A percentile compares a stretch with the other conserved stretches of the same genome.
Evolutionary conservation across 1,284 basidiomycete species (phyloP).

Genomic region (Tylopilus sp.): DNA sequence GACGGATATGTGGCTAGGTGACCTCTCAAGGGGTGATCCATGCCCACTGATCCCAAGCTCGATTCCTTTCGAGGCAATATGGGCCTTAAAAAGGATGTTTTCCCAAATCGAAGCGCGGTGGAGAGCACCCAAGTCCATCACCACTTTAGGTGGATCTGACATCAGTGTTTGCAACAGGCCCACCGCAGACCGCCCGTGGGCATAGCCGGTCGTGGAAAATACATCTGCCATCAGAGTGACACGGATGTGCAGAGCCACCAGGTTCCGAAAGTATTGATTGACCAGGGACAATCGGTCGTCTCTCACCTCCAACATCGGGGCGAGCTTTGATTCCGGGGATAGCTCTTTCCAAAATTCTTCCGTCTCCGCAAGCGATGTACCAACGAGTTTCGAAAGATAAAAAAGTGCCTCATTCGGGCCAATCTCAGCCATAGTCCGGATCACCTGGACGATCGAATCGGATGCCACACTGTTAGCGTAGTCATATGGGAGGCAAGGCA

Average conservation of each 20-base stretch:
- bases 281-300: conserved; percentile 48
- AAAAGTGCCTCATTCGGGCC: conserved; percentile 74
- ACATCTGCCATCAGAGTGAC: conserved; percentile 86
- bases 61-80: conserved; percentile 52
- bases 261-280: conserved; percentile 70
- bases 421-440: conserved; percentile 86
- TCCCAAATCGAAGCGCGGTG: conserved; percentile 88
- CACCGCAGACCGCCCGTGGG: conserved; percentile 77
- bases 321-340: conserved; percentile 54
- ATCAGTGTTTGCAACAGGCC: conserved; percentile 76
- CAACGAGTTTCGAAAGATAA: conserved; percentile 71
- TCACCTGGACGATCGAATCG: conserved; percentile 83
- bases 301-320: conserved; percentile 52
- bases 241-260: conserved; percentile 78
- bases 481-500: conserved; percentile 89
- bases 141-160: conserved; percentile 60
- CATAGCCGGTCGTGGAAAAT: conserved; percentile 81
- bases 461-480: conserved; percentile 81
- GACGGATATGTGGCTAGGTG: conserved; percentile 40
- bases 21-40: conserved; percentile 44
- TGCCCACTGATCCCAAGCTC: conserved; percentile 38
- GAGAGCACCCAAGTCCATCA: conserved; percentile 75
- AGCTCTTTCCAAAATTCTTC: conserved; percentile 66
- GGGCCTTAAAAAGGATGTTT: conserved; percentile 73
- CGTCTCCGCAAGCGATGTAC: conserved; percentile 67